Evolutionary conservation across 768 basidiomycete genomes (phyloP).

Genomic region (Pleurotus platypus): DNA sequence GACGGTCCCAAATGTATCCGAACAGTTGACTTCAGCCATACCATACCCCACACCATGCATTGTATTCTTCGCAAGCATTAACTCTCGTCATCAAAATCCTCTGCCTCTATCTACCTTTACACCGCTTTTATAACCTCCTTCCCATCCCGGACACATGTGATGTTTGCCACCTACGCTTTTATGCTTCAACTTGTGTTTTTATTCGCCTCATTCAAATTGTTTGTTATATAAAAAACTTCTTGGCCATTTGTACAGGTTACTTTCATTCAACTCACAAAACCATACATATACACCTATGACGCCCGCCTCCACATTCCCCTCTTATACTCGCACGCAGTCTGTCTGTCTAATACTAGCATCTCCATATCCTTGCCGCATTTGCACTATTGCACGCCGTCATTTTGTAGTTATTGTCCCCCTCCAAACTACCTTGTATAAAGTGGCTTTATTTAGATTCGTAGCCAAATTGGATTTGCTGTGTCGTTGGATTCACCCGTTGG

Average conservation of each 20-base stretch:
- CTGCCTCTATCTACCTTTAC: conserved; percentile 46
- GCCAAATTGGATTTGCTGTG: conserved; percentile 2
- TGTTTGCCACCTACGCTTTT: not conserved
- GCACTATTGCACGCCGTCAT: conserved; percentile 59
- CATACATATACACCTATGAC: conserved; percentile 1
- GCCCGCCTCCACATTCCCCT: conserved; percentile 33
- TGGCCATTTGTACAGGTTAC: conserved; percentile 60
- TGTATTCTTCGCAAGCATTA: conserved; percentile 47
- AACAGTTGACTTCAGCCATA: conserved; percentile 33
- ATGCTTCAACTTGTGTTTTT: conserved; percentile 8
- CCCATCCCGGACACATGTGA: not conserved
- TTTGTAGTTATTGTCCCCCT: conserved; percentile 62
- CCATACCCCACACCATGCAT: conserved; percentile 53
- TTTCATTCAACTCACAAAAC: conserved; percentile 12
- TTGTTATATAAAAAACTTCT: conserved; percentile 15
- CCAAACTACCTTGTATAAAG: conserved; percentile 48
- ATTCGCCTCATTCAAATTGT: conserved; percentile 5
- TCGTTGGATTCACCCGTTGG: not conserved
- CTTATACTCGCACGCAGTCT: conserved; percentile 39
- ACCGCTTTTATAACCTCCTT: conserved; percentile 28
- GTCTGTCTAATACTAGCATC: conserved; percentile 64
- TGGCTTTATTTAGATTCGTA: conserved; percentile 22
- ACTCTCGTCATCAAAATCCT: conserved; percentile 26
- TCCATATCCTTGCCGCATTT: conserved; percentile 36
- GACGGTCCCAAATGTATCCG: conserved; percentile 38